A percentile compares a stretch with the other conserved stretches of the same genome.
phyloP scores from a whole-genome alignment of 306 rosid species.

The Dalbergia oliveri region DNA sequence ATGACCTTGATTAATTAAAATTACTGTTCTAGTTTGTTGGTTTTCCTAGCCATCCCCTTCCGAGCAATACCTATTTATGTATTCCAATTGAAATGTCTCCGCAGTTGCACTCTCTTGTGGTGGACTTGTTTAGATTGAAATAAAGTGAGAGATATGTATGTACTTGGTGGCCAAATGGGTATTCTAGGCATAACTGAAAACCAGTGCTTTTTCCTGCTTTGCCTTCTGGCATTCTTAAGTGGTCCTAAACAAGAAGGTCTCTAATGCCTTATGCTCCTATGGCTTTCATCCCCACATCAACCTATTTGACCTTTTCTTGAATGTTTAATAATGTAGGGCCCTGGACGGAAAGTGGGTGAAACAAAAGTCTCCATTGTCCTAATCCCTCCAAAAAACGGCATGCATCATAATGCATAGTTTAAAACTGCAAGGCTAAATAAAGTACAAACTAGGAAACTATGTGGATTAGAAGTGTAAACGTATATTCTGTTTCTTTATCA shows the following conservation, averaged over 20 bases:
- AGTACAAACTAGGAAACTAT: slow-evolving; percentile 45
- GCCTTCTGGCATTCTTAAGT: slow-evolving; percentile 51
- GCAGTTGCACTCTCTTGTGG: slow-evolving; percentile 22
- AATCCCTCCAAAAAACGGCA: slow-evolving; percentile 40
- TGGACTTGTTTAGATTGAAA: background rate
- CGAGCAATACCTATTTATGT: background rate
- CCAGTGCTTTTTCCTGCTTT: slow-evolving; percentile 29
- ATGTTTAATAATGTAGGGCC: slow-evolving; percentile 52
- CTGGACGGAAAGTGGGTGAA: slow-evolving; percentile 49
- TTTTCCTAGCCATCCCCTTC: background rate
- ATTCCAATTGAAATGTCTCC: slow-evolving; percentile 45
- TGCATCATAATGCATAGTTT: slow-evolving; percentile 34
- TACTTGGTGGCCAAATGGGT: slow-evolving; percentile 40
- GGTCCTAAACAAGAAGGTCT: slow-evolving; percentile 59
- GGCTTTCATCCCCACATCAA: slow-evolving; percentile 55
- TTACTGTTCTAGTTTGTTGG: background rate
- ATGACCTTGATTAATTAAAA: slow-evolving; percentile 1
- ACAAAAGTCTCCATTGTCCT: slow-evolving; percentile 33
- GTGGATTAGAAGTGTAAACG: slow-evolving; percentile 49
- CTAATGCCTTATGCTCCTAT: slow-evolving; percentile 41
- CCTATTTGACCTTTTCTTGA: slow-evolving; percentile 52
- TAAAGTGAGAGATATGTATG: slow-evolving; percentile 17
- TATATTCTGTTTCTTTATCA: slow-evolving; percentile 1
- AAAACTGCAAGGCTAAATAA: slow-evolving; percentile 36
- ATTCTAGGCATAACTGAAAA: slow-evolving; percentile 40